Percentiles rank a stretch among this genome's conserved stretches.
phyloP scores from a whole-genome alignment of 495 filamentous ascomycete genomes.

The Bryoglossum gracile region DNA sequence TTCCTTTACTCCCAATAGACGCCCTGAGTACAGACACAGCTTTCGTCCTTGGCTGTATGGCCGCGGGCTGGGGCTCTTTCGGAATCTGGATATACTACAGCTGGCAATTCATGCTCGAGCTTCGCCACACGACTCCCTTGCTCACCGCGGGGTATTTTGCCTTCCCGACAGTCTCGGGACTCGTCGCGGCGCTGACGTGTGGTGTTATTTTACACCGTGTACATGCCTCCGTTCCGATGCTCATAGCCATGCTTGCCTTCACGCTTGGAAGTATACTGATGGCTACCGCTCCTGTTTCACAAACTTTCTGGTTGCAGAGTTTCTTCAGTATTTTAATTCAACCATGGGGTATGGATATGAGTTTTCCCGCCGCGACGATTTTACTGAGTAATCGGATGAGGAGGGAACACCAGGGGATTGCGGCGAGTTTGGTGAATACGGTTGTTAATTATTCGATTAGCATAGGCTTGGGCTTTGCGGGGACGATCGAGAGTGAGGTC shows the following conservation, averaged over 20 bases:
- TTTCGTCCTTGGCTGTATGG: slow-evolving; percentile 48
- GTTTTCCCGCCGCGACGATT: slow-evolving; percentile 51
- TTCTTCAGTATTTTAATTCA: slow-evolving; percentile 52
- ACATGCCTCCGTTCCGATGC: slow-evolving; percentile 41
- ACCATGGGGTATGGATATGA: slow-evolving; percentile 56
- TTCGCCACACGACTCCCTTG: slow-evolving; percentile 40
- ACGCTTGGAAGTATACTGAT: slow-evolving; percentile 37
- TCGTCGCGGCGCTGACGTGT: slow-evolving; percentile 41
- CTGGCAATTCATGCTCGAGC: slow-evolving; percentile 44
- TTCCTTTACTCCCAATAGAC: slow-evolving; percentile 48
- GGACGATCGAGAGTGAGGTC: slow-evolving; percentile 51
- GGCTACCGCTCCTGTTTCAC: slow-evolving; percentile 40
- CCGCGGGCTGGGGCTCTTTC: slow-evolving; percentile 54
- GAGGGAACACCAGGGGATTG: slow-evolving; percentile 56
- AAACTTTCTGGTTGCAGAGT: slow-evolving; percentile 53
- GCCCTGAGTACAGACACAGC: slow-evolving; percentile 42
- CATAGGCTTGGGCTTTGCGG: slow-evolving; percentile 58
- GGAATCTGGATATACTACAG: slow-evolving; percentile 55
- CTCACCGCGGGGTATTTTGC: slow-evolving; percentile 39
- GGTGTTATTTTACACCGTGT: slow-evolving; percentile 38
- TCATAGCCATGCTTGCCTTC: slow-evolving; percentile 42
- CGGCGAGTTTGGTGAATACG: slow-evolving; percentile 55
- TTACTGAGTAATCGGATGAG: slow-evolving; percentile 50
- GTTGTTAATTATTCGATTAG: slow-evolving; percentile 61
- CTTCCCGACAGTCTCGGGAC: slow-evolving; percentile 39